A percentile compares a stretch with the other conserved stretches of the same genome.
These are phyloP conservation scores for Penicillium sclerotiorum DNA, from an alignment of 2,329 filamentous ascomycete genomes.

Conservation along the genomic window DNA sequence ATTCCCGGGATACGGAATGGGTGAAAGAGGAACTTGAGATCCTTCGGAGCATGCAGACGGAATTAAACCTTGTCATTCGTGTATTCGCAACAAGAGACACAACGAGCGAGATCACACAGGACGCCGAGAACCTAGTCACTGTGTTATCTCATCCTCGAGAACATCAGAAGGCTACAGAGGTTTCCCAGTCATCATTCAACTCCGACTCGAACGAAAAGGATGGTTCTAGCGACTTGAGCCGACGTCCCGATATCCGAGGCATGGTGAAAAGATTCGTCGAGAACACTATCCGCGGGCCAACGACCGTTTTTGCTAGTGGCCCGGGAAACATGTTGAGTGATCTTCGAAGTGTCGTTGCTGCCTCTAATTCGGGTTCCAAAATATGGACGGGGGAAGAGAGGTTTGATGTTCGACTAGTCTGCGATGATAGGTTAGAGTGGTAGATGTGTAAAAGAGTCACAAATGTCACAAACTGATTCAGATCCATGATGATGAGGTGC, in stretches of 20 bases:
- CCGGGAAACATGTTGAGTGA: conserved; percentile 64
- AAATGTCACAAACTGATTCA: too few relatives aligned
- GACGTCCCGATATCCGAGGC: conserved; percentile 29
- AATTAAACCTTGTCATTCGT: conserved; percentile 49
- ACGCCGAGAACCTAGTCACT: background rate
- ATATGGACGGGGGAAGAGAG: conserved; percentile 63
- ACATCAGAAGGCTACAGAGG: background rate
- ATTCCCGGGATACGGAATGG: conserved; percentile 60
- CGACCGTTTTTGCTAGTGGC: conserved; percentile 63
- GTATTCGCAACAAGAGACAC: background rate
- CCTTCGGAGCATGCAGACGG: conserved; percentile 45
- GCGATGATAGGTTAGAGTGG: conserved; percentile 59
- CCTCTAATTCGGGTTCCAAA: conserved; percentile 53
- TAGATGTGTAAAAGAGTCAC: conserved; percentile 3
- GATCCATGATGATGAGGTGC: too few relatives aligned
- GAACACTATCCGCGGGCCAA: conserved; percentile 50
- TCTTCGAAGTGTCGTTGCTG: conserved; percentile 57
- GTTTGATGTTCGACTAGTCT: conserved; percentile 59
- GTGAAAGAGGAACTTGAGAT: too few relatives aligned
- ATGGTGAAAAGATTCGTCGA: conserved; percentile 52
- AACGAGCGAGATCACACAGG: too few relatives aligned
- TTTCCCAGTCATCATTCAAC: background rate
- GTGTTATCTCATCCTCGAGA: background rate
- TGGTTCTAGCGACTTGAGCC: background rate
- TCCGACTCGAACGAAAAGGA: background rate